These are phyloP conservation scores for Avena sativa DNA, from an alignment of 176 grass and related monocot genomes.

Conservation along the genomic window DNA sequence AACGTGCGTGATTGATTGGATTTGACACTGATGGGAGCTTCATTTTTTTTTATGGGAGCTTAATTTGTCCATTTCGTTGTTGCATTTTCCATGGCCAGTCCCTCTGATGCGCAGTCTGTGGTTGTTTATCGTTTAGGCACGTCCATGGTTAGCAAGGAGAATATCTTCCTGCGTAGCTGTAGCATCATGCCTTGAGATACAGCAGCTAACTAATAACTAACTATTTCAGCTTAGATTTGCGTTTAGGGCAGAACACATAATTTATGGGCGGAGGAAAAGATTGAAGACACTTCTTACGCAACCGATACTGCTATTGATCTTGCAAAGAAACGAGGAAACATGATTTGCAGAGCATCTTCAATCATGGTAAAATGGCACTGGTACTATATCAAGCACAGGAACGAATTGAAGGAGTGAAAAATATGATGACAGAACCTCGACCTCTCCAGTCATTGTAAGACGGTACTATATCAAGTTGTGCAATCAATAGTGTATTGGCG, in stretches of 20 bases:
- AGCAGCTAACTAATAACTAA: background rate
- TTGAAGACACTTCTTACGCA: background rate
- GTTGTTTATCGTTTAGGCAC: constrained; percentile 8
- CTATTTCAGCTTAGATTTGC: background rate
- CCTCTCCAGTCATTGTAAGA: constrained; percentile 12
- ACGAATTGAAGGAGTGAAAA: background rate
- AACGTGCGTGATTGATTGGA: constrained; percentile 34
- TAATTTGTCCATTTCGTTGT: constrained; percentile 13
- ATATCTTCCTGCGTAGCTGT: constrained; percentile 2
- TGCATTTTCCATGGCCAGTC: background rate
- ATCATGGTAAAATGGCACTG: constrained; percentile 11
- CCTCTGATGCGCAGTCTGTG: background rate
- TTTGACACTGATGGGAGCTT: constrained; percentile 28
- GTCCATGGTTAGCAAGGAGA: constrained; percentile 1
- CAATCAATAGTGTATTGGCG: background rate
- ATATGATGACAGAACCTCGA: constrained; percentile 17
- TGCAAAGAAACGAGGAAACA: constrained; percentile 11
- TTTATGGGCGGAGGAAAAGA: background rate
- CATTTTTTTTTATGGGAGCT: background rate
- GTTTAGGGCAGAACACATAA: background rate
- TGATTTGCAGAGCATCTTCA: background rate
- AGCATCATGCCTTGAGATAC: background rate
- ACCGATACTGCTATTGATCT: background rate
- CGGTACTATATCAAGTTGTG: background rate
- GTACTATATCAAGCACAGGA: background rate